Base-by-base conservation (phyloP, 371 early-diverging fungal genomes). In the Fennellomyces sp. region DNA sequence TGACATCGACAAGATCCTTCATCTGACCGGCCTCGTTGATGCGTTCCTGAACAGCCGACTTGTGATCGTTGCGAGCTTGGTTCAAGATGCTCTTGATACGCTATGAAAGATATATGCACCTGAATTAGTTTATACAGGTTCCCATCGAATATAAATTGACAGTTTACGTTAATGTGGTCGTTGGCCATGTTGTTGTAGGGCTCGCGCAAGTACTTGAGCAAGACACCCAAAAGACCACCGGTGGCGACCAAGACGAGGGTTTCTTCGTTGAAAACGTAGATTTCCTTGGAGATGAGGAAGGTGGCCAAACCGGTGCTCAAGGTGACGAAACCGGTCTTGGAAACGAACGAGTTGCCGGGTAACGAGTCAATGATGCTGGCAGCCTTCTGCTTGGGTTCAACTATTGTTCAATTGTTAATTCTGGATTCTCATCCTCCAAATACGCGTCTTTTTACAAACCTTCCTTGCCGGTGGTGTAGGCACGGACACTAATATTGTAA, bases 211-310 rank as follows among this genome's bases (percentile, higher is more conserved):
- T 82, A 84, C 73, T 85, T 86, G 80, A 89, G 87, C 59, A 93
- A 75, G 17, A 91, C 67, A 55, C 82, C 81, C 57, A 92, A 83
- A 58, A 97, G 87, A 75, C 91, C 91, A 55, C 80, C 82, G 57
- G 86, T 78, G 31, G 89, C 82, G 35, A 88, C 68, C 63, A 94
- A 75, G 51, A 96, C 91, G 56, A 96, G 80, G 50, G 94, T 86
- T 80, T 97, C 97, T 73, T 92, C 94, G 80, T 97, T 97, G 72
- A 96, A 76, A 60, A 97, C 88, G 80, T 96, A 97, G 81, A 97
- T 91, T 78, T 97, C 98, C 88, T 97, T 96, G 61, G 96, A 92
- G 73, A 97, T 87, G 60, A 92, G 78, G 81, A 85, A 92, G 41
- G 96, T 93, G 42, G 95, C 90, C 58, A 93, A 75, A 65, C 95